Base-by-base conservation (phyloP, 805 yeast species). In the Lachancea fermentati region DNA sequence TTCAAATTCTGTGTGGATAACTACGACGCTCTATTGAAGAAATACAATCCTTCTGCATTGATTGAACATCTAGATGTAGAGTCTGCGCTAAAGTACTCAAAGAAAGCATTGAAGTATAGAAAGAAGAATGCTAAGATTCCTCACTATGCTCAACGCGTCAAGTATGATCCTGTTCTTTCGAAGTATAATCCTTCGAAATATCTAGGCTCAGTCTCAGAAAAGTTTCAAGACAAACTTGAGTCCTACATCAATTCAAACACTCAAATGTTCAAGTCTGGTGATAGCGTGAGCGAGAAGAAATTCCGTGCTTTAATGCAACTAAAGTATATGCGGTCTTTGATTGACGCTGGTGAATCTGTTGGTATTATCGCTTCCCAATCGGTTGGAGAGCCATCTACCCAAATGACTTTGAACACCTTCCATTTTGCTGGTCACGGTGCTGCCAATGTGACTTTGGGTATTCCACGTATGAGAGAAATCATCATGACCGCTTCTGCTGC, bases 351-450 rank as follows among this genome's bases (percentile, higher is more conserved):
- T 62, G 99, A 93, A 65, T 79, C 96, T 37, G 97, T 93, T 41
- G 99, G 99, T 68, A 89, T 93, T 58, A 82, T 94, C 68, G 99
- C 98, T 5, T 84, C 97, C 16, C 97, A 93, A 68, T 88, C 97
- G 40, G 81, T 93, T 63, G 99, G 99, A 68, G 99, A 93, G 67
- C 99, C 99, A 37, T 87, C 97, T 4, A 93, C 99, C 3, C 99
- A 93, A 71, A 93, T 93, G 99, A 93, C 99, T 13, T 76, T 86
- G 57, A 86, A 86, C 65, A 86, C 96, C 34, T 86, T 86, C 86
- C 96, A 93, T 72, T 93, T 93, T 60, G 99, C 99, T 55, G 99
- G 99, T 64, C 98, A 94, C 70, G 99, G 99, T 79, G 99, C 98
- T 43, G 98, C 98, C 34, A 93, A 93, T 67, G 99, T 93, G 49